Conservation (phyloP, 2,329 filamentous ascomycete genomes). For the Xylariales sp. region DNA sequence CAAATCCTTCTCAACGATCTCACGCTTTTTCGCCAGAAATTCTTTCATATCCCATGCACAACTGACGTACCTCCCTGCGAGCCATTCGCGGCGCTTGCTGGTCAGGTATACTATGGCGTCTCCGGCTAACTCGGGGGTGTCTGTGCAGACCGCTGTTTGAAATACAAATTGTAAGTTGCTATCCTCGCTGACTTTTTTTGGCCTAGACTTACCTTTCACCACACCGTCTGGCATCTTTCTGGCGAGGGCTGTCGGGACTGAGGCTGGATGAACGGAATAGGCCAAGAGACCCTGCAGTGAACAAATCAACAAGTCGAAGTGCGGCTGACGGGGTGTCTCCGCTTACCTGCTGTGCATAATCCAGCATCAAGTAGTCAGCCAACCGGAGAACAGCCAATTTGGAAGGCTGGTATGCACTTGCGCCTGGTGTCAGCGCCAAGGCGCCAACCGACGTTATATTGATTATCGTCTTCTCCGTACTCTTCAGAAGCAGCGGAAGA, state of each 20-base stretch:
- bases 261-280: too few relatives aligned
- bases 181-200: too few relatives aligned
- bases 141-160: slow-evolving; percentile 28
- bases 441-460: not conserved
- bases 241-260: too few relatives aligned
- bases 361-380: slow-evolving; percentile 34
- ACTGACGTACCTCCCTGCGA: slow-evolving; percentile 17
- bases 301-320: too few relatives aligned
- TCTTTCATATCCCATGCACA: slow-evolving; percentile 19
- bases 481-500: slow-evolving; percentile 22
- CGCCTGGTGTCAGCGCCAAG: slow-evolving; percentile 14
- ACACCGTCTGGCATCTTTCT: too few relatives aligned
- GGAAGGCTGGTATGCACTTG: slow-evolving; percentile 37
- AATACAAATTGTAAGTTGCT: too few relatives aligned
- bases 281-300: too few relatives aligned
- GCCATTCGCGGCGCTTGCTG: slow-evolving; percentile 16
- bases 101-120: slow-evolving; percentile 19
- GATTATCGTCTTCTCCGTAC: not conserved
- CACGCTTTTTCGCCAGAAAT: slow-evolving; percentile 11
- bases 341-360: slow-evolving; percentile 36
- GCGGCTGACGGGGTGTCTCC: too few relatives aligned
- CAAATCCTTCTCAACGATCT: not conserved
- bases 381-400: slow-evolving; percentile 39
- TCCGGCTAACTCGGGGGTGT: slow-evolving; percentile 16
- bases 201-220: too few relatives aligned